A percentile compares a stretch with the other conserved stretches of the same genome.
phyloP scores from a whole-genome alignment of 2,329 filamentous ascomycete species.

The Penicillium sp. region DNA sequence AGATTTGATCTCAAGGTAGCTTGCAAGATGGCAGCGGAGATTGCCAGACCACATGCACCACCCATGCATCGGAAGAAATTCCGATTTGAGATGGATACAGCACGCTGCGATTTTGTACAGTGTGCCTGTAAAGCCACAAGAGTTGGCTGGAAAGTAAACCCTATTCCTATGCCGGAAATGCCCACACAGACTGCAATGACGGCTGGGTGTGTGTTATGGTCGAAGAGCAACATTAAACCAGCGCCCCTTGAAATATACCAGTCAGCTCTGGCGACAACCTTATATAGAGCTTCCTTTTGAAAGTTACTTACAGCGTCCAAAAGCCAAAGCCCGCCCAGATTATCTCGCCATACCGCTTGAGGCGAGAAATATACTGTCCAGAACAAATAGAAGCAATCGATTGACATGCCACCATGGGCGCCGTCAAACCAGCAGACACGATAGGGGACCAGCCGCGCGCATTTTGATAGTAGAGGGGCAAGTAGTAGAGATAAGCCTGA shows the following conservation, averaged over 20 bases:
- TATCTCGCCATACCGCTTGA: conserved; percentile 64
- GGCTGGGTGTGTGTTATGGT: conserved; percentile 52
- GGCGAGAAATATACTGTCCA: conserved; percentile 64
- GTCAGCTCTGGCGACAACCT: neutral
- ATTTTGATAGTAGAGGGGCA: conserved; percentile 68
- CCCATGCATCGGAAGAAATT: conserved; percentile 68
- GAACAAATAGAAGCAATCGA: conserved; percentile 48
- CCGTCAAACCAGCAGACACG: conserved; percentile 58
- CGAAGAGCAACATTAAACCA: conserved; percentile 60
- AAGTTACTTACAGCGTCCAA: conserved; percentile 53
- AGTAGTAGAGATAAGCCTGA: conserved; percentile 65
- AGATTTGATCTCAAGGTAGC: conserved; percentile 48
- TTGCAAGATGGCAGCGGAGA: conserved; percentile 61
- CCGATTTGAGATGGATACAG: conserved; percentile 66
- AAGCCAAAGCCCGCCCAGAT: conserved; percentile 57
- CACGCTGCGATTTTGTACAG: conserved; percentile 61
- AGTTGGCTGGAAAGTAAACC: conserved; percentile 59
- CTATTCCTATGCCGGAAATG: conserved; percentile 61
- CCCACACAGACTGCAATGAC: conserved; percentile 59
- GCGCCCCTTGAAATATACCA: conserved; percentile 47
- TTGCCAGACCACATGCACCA: conserved; percentile 63
- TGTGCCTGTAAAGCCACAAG: conserved; percentile 66
- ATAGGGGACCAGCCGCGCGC: conserved; percentile 54
- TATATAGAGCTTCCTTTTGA: neutral
- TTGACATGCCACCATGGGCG: conserved; percentile 59